These are phyloP conservation scores for Neurospora terricola DNA, from an alignment of 495 filamentous ascomycete genomes.

Conservation along the genomic window DNA sequence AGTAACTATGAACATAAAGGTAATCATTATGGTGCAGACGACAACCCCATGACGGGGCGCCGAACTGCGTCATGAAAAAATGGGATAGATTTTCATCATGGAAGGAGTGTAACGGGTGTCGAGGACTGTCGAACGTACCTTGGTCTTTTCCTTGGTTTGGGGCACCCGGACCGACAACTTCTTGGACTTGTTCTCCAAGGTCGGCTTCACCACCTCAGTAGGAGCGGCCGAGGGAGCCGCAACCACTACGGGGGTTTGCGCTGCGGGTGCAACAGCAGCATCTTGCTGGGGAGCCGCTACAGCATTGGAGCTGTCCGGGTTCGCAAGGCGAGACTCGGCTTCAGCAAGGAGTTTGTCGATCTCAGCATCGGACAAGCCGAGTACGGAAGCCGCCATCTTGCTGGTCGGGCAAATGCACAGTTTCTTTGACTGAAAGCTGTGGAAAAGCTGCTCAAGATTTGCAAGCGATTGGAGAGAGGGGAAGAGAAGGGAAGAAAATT, in stretches of 20 bases:
- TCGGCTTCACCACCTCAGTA: conserved; percentile 15
- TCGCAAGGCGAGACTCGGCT: conserved; percentile 22
- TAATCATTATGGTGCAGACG: conserved; percentile 51
- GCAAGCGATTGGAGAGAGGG: not conserved
- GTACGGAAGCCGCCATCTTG: conserved; percentile 8
- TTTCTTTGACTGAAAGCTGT: not conserved
- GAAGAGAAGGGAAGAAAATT: conserved; percentile 7
- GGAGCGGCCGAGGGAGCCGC: conserved; percentile 7
- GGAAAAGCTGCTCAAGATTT: not conserved
- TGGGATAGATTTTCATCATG: conserved; percentile 32
- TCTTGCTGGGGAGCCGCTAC: conserved; percentile 2
- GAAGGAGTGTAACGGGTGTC: conserved; percentile 5
- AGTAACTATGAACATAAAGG: conserved; percentile 93
- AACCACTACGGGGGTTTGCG: conserved; percentile 2
- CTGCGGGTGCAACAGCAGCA: conserved; percentile 1
- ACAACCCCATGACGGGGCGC: conserved; percentile 36
- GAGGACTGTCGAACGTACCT: conserved; percentile 20
- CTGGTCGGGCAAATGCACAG: conserved; percentile 1
- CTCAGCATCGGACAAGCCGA: conserved; percentile 19
- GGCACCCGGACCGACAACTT: conserved; percentile 32
- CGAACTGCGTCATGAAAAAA: conserved; percentile 33
- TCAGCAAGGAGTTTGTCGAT: conserved; percentile 23
- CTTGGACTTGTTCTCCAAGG: conserved; percentile 16
- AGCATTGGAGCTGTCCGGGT: conserved; percentile 5
- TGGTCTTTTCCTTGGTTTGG: conserved; percentile 28